phyloP scores from a whole-genome alignment of 495 filamentous ascomycete species.

The Hypoxylon lenormandii region DNA sequence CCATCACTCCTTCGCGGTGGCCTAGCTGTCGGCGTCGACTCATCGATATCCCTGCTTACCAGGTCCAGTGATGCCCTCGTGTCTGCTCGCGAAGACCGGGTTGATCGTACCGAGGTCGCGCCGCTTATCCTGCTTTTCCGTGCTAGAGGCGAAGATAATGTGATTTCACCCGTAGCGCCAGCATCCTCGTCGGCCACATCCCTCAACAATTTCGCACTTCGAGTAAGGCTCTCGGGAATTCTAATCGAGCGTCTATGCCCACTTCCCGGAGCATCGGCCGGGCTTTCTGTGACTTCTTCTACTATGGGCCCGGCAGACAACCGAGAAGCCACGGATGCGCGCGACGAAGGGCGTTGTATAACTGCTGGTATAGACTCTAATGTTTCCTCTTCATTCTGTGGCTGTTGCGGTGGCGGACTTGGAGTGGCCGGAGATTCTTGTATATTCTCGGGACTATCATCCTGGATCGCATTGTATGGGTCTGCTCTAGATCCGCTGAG shows the following conservation, averaged over 20 bases:
- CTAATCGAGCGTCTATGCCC: conserved; percentile 53
- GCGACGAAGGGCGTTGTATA: conserved; percentile 20
- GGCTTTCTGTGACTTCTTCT: conserved; percentile 63
- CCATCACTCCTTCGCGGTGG: conserved; percentile 39
- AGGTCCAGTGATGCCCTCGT: conserved; percentile 25
- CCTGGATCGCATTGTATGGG: conserved; percentile 26
- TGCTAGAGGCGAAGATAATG: conserved; percentile 58
- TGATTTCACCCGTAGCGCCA: conserved; percentile 35
- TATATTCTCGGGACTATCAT: conserved; percentile 33
- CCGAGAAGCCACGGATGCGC: conserved; percentile 29
- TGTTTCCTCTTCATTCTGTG: conserved; percentile 21
- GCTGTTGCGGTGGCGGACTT: conserved; percentile 9
- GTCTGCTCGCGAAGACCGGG: conserved; percentile 31
- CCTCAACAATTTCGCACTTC: conserved; percentile 52
- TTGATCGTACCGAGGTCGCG: conserved; percentile 32
- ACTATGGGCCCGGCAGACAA: conserved; percentile 25
- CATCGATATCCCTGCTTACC: conserved; percentile 13
- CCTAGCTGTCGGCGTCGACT: conserved; percentile 27
- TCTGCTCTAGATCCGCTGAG: conserved; percentile 32
- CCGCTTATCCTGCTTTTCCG: conserved; percentile 52
- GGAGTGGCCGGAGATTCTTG: conserved; percentile 13
- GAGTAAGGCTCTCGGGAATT: conserved; percentile 42
- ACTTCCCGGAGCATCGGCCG: conserved; percentile 62
- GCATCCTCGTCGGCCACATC: conserved; percentile 47
- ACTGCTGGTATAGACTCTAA: conserved; percentile 14